Conservation (phyloP, 176 grass and related monocot species). For the Oryza meridionalis region DNA sequence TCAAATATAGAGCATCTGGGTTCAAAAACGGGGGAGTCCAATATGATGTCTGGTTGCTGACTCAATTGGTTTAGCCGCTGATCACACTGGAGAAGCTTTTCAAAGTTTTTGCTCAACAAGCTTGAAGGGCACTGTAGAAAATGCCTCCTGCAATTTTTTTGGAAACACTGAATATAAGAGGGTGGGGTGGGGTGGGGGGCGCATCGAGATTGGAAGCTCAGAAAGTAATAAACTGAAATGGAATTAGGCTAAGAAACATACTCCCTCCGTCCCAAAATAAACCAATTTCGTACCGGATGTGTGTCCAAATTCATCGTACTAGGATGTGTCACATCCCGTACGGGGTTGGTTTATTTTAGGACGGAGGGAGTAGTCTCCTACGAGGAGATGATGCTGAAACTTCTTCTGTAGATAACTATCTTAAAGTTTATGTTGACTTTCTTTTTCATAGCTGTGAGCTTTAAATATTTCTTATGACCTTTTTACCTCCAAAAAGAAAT, state of each 20-base stretch:
- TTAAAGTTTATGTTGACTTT: neutral
- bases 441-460: neutral
- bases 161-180: neutral
- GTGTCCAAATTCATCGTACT: too few relatives aligned
- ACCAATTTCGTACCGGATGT: too few relatives aligned
- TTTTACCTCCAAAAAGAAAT: constrained; percentile 10
- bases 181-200: neutral
- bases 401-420: neutral
- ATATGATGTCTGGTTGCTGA: constrained; percentile 69
- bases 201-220: neutral
- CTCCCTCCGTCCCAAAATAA: too few relatives aligned
- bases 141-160: constrained; percentile 70
- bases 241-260: neutral
- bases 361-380: neutral
- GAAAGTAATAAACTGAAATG: constrained; percentile 14
- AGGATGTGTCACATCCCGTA: too few relatives aligned
- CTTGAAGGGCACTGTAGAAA: constrained; percentile 73
- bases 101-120: constrained; percentile 89
- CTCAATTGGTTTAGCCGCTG: constrained; percentile 72
- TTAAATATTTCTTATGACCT: constrained; percentile 4
- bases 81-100: constrained; percentile 97
- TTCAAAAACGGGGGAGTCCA: constrained; percentile 78
- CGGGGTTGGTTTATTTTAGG: too few relatives aligned
- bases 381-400: neutral
- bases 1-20: constrained; percentile 84